phyloP scores from a whole-genome alignment of 2,329 filamentous ascomycete genomes.

The Albifimbria verrucaria region DNA sequence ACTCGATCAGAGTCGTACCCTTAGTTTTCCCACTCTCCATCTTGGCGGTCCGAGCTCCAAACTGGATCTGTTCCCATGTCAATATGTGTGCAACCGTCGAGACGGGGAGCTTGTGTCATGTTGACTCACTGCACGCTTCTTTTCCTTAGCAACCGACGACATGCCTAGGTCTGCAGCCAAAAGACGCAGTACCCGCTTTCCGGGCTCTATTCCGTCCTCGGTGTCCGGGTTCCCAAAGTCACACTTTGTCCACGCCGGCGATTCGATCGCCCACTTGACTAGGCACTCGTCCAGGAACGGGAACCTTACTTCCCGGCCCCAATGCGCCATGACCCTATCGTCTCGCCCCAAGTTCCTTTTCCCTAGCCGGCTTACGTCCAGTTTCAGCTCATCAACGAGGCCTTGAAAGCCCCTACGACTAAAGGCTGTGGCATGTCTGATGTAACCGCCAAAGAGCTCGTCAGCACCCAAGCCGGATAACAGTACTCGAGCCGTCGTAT shows the following conservation, averaged over 20 bases:
- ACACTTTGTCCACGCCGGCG: slow-evolving; percentile 81
- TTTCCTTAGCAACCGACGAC: slow-evolving; percentile 70
- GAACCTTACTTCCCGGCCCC: slow-evolving; percentile 84
- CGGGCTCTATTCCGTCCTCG: slow-evolving; percentile 58
- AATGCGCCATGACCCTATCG: slow-evolving; percentile 85
- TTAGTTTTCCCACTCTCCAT: slow-evolving; percentile 70
- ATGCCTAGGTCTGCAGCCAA: slow-evolving; percentile 74
- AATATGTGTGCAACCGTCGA: slow-evolving; percentile 4
- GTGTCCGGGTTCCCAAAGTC: slow-evolving; percentile 63
- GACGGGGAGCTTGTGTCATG: background rate
- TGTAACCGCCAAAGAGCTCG: slow-evolving; percentile 93
- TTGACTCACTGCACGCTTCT: slow-evolving; percentile 77
- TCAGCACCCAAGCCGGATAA: slow-evolving; percentile 93
- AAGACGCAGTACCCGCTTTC: slow-evolving; percentile 77
- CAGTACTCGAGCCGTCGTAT: slow-evolving; percentile 74
- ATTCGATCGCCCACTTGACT: slow-evolving; percentile 72
- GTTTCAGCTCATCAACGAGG: slow-evolving; percentile 75
- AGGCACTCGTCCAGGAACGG: slow-evolving; percentile 87
- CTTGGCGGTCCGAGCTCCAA: slow-evolving; percentile 78
- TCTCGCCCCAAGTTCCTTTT: slow-evolving; percentile 94
- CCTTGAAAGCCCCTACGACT: slow-evolving; percentile 64
- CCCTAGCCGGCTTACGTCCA: slow-evolving; percentile 82
- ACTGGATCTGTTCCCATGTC: slow-evolving; percentile 61
- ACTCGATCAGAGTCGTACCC: slow-evolving; percentile 59
- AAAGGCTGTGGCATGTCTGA: slow-evolving; percentile 77